Conservation (phyloP, 345 rosid species). For the Triadica sebifera region DNA sequence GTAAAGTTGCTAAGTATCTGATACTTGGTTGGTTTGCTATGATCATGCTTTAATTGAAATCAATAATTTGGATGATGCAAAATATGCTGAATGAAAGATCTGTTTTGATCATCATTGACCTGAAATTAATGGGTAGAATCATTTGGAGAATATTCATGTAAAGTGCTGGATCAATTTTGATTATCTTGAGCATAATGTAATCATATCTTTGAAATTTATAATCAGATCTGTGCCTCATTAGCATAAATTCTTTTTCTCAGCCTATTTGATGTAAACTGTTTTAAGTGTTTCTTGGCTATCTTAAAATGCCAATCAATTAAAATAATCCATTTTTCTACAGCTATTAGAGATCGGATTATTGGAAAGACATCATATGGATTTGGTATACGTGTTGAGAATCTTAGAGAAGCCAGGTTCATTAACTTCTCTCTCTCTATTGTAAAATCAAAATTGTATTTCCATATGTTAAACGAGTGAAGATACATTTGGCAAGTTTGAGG, state of each 20-base stretch:
- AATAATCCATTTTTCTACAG: conserved; percentile 40
- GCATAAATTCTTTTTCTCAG: not conserved
- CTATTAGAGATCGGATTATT: conserved; percentile 53
- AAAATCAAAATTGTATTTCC: not conserved
- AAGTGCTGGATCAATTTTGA: not conserved
- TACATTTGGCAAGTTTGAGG: not conserved
- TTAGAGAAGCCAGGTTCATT: conserved; percentile 77
- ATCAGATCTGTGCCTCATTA: not conserved
- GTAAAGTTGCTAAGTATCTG: too few relatives aligned
- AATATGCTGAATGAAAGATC: not conserved
- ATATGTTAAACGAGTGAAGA: not conserved
- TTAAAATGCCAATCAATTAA: not conserved
- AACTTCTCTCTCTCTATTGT: not conserved
- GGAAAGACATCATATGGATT: conserved; percentile 58
- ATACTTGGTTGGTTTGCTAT: not conserved
- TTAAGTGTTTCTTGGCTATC: not conserved
- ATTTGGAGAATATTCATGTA: not conserved
- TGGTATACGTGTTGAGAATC: conserved; percentile 74
- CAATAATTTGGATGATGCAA: not conserved
- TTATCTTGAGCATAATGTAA: not conserved
- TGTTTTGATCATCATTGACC: not conserved
- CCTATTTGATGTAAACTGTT: not conserved
- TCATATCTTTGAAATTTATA: not conserved
- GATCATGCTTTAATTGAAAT: not conserved
- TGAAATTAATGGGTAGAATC: not conserved